A percentile compares a stretch with the other conserved stretches of the same genome.
Evolutionary conservation across 257 asterid genomes (phyloP).

Genomic region (Vinca minor): DNA sequence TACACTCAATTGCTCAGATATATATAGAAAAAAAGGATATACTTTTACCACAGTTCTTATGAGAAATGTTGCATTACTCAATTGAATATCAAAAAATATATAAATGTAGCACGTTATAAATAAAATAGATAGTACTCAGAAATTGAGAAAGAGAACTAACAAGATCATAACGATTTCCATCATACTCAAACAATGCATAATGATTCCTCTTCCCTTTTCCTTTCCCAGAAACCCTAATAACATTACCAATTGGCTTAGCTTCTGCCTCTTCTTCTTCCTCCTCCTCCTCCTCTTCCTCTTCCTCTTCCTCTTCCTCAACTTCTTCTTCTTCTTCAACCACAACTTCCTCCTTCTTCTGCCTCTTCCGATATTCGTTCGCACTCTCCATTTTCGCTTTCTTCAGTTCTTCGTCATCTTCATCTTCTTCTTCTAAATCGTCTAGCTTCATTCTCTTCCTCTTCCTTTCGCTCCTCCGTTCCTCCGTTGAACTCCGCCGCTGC

Average conservation of each 20-base stretch:
- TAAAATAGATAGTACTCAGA: too few relatives aligned
- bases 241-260: slow-evolving; percentile 62
- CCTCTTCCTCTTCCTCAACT: slow-evolving; percentile 4
- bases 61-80: neutral
- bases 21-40: too few relatives aligned
- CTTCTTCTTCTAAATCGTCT: slow-evolving; percentile 15
- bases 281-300: slow-evolving; percentile 22
- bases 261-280: too few relatives aligned
- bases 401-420: too few relatives aligned
- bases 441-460: slow-evolving; percentile 31
- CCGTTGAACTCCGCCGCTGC: slow-evolving; percentile 25
- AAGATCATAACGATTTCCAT: slow-evolving; percentile 60
- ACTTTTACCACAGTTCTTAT: too few relatives aligned
- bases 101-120: too few relatives aligned
- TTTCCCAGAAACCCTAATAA: slow-evolving; percentile 57
- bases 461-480: slow-evolving; percentile 25
- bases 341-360: slow-evolving; percentile 17
- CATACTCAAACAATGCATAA: slow-evolving; percentile 55
- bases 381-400: slow-evolving; percentile 8
- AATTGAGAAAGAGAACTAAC: slow-evolving; percentile 37
- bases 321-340: neutral
- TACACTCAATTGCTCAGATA: neutral
- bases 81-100: neutral
- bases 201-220: slow-evolving; percentile 48
- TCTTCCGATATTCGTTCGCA: slow-evolving; percentile 19